phyloP scores from a whole-genome alignment of 2,329 filamentous ascomycete genomes.

The Alternaria atra region DNA sequence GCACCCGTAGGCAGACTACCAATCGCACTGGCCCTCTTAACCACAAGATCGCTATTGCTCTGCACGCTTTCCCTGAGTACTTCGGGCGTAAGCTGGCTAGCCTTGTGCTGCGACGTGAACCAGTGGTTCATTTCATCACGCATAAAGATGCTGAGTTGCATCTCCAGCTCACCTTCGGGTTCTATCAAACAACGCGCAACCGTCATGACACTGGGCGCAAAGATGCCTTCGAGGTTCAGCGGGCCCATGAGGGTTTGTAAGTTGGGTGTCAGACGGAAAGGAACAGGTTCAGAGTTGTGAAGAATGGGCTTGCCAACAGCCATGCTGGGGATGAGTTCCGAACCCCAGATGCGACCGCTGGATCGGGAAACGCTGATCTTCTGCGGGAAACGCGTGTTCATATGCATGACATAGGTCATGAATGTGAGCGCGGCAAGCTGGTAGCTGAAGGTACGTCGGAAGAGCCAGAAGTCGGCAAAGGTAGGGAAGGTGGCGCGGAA shows the following conservation, averaged over 20 bases:
- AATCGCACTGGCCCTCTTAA: slow-evolving; percentile 86
- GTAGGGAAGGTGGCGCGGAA: slow-evolving; percentile 88
- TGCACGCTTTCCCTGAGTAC: slow-evolving; percentile 82
- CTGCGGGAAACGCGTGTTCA: slow-evolving; percentile 93
- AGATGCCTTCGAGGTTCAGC: slow-evolving; percentile 94
- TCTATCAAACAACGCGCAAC: slow-evolving; percentile 94
- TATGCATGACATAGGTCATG: slow-evolving; percentile 98
- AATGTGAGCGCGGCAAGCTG: slow-evolving; percentile 95
- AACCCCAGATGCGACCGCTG: slow-evolving; percentile 92
- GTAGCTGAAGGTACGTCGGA: slow-evolving; percentile 96
- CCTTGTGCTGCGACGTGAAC: slow-evolving; percentile 82
- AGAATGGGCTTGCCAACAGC: slow-evolving; percentile 85
- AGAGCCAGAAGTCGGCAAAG: slow-evolving; percentile 96
- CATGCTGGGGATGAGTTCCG: slow-evolving; percentile 92
- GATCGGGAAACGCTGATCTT: slow-evolving; percentile 91
- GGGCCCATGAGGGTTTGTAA: slow-evolving; percentile 96
- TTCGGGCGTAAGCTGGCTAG: slow-evolving; percentile 61
- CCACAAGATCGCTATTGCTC: slow-evolving; percentile 87
- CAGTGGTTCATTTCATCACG: slow-evolving; percentile 98
- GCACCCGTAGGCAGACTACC: slow-evolving; percentile 76
- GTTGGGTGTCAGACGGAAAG: slow-evolving; percentile 96
- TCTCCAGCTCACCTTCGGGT: slow-evolving; percentile 82
- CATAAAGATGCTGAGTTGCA: slow-evolving; percentile 93
- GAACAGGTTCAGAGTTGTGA: slow-evolving; percentile 93
- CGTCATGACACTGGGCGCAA: slow-evolving; percentile 93